Evolutionary conservation across 768 basidiomycete species (phyloP).

Genomic region (Hygrocybe coccinea): DNA sequence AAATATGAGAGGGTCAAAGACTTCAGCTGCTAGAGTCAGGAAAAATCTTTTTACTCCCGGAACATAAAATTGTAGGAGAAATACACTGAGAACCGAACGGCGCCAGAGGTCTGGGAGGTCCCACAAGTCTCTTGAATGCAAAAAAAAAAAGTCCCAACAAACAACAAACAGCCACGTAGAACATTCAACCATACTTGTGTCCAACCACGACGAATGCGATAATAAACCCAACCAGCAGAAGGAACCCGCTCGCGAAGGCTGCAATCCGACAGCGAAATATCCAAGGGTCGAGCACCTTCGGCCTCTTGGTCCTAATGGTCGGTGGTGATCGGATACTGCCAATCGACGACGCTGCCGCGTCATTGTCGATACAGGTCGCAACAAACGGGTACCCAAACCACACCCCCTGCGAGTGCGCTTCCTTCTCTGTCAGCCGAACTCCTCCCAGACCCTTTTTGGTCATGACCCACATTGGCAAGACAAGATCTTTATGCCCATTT

Average conservation of each 20-base stretch:
- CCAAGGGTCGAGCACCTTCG: conserved; percentile 55
- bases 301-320: conserved; percentile 35
- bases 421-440: conserved; percentile 21
- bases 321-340: conserved; percentile 17
- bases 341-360: conserved; percentile 24
- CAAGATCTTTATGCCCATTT: conserved; percentile 9
- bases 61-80: too few species aligned
- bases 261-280: conserved; percentile 54
- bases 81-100: too few species aligned
- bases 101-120: too few species aligned
- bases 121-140: background rate
- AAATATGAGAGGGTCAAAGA: too few species aligned
- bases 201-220: conserved; percentile 5
- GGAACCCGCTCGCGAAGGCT: background rate
- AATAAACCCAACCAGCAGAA: conserved; percentile 1
- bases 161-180: too few species aligned
- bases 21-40: too few species aligned
- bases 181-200: background rate
- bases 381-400: conserved; percentile 60
- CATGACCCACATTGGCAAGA: conserved; percentile 40
- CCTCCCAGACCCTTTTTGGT: conserved; percentile 9
- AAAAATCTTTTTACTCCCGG: too few species aligned
- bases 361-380: conserved; percentile 40
- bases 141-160: background rate
- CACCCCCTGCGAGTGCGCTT: conserved; percentile 42